Percentiles rank a stretch among this genome's conserved stretches.
Evolutionary conservation across 108 stramenopile species (phyloP).

Genomic region (Skeletonema tropicum): DNA sequence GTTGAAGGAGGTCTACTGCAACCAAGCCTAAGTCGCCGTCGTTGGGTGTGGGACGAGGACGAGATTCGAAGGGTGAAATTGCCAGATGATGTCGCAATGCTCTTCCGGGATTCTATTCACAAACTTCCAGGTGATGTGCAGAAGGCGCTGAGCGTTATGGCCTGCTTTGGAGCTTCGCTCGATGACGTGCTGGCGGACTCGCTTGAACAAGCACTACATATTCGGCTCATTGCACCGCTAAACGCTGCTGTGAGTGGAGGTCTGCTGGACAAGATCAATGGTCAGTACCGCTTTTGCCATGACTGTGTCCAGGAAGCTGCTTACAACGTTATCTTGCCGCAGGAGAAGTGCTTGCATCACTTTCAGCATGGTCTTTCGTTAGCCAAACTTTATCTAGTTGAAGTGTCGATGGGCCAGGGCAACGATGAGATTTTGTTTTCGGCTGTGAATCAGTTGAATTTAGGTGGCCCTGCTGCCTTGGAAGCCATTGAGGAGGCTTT

Average conservation of each 20-base stretch:
- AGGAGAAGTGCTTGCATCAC: conserved; percentile 21
- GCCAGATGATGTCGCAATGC: conserved; percentile 26
- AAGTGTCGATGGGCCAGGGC: neutral
- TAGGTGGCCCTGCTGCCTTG: conserved; percentile 21
- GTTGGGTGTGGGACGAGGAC: conserved; percentile 39
- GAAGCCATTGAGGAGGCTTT: neutral
- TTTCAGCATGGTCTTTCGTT: conserved; percentile 20
- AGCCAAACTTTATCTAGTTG: neutral
- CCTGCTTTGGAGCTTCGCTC: conserved; percentile 23
- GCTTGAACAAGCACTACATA: neutral
- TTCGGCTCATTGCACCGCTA: neutral
- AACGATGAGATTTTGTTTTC: conserved; percentile 22
- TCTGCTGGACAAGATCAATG: conserved; percentile 23
- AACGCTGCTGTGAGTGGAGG: conserved; percentile 21
- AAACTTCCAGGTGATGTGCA: conserved; percentile 11
- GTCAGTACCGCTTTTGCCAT: conserved; percentile 13
- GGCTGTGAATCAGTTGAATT: conserved; percentile 33
- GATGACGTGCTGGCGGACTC: neutral
- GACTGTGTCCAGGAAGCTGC: conserved; percentile 37
- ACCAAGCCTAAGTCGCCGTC: neutral
- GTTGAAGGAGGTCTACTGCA: conserved; percentile 13
- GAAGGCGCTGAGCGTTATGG: conserved; percentile 5
- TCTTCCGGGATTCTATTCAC: conserved; percentile 6
- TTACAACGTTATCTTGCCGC: conserved; percentile 25
- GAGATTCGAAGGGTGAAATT: conserved; percentile 19